Conservation (phyloP, 176 grass and related monocot genomes). For the Oryza meridionalis region DNA sequence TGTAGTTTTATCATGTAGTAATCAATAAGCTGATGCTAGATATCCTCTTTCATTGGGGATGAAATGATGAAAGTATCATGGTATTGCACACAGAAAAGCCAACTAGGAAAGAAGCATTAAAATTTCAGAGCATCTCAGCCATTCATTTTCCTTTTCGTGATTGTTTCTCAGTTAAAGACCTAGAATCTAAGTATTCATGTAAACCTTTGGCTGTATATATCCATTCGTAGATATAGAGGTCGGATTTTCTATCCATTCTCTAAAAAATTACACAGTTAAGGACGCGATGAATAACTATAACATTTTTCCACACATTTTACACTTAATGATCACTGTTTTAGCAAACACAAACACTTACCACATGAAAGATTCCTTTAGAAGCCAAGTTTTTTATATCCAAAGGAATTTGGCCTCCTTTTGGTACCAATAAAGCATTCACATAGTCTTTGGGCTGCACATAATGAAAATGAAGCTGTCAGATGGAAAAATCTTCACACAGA, state of each 20-base stretch:
- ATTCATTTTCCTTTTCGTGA: too few species aligned
- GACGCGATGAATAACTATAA: background rate
- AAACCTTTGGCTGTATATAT: too few species aligned
- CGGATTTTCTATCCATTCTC: too few species aligned
- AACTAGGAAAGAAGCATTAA: background rate
- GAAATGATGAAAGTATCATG: background rate
- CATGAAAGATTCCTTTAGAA: constrained; percentile 74
- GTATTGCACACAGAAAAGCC: background rate
- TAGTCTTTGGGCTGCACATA: constrained; percentile 73
- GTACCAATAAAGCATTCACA: constrained; percentile 90
- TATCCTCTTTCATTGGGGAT: background rate
- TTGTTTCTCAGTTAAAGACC: too few species aligned
- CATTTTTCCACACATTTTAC: constrained; percentile 15
- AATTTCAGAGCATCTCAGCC: background rate
- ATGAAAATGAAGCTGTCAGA: constrained; percentile 30
- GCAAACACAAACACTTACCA: constrained; percentile 57
- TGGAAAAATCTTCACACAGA: constrained; percentile 23
- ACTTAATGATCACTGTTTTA: background rate
- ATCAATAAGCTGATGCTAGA: constrained; percentile 11
- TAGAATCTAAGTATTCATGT: too few species aligned
- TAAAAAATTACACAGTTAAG: background rate
- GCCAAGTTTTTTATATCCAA: constrained; percentile 72
- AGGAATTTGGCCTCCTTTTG: constrained; percentile 69
- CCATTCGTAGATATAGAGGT: too few species aligned
- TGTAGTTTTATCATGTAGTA: constrained; percentile 16